Evolutionary conservation across 1,284 basidiomycete genomes (phyloP).

Genomic region (Puccinia triticina): DNA sequence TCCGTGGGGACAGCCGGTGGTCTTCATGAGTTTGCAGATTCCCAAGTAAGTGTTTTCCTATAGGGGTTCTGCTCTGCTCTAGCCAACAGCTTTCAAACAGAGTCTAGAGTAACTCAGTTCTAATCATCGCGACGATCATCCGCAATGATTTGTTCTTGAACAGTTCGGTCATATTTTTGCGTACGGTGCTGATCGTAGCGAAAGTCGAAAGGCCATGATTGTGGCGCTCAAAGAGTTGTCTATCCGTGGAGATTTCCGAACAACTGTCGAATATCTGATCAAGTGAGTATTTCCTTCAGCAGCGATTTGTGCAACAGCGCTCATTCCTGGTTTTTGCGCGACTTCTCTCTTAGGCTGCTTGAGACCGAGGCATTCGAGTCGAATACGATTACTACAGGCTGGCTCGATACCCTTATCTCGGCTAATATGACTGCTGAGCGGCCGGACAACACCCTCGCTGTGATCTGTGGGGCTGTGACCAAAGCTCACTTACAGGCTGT

Average conservation of each 20-base stretch:
- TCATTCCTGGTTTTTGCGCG: background rate
- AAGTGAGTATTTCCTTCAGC: slow-evolving; percentile 48
- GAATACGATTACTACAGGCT: slow-evolving; percentile 97
- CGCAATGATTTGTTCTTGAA: slow-evolving; percentile 57
- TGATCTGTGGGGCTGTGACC: slow-evolving; percentile 94
- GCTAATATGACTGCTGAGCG: slow-evolving; percentile 93
- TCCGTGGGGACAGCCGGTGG: slow-evolving; percentile 93
- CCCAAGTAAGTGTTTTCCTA: slow-evolving; percentile 54
- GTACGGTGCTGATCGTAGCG: slow-evolving; percentile 92
- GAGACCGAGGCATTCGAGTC: slow-evolving; percentile 95
- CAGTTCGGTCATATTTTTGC: slow-evolving; percentile 99
- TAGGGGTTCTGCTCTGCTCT: background rate
- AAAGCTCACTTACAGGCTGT: slow-evolving; percentile 91
- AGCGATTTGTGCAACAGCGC: background rate
- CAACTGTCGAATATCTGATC: slow-evolving; percentile 85
- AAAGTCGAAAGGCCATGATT: slow-evolving; percentile 99
- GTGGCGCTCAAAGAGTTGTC: slow-evolving; percentile 97
- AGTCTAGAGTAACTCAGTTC: background rate
- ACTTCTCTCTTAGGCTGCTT: slow-evolving; percentile 79
- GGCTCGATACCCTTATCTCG: slow-evolving; percentile 96
- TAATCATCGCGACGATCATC: background rate
- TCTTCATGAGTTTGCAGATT: slow-evolving; percentile 88
- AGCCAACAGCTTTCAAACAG: background rate
- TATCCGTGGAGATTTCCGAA: slow-evolving; percentile 98
- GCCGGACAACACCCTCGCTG: slow-evolving; percentile 86